Percentiles rank a stretch among this genome's conserved stretches.
Conservation (phyloP, 495 filamentous ascomycete species). For the Echria macrotheca region DNA sequence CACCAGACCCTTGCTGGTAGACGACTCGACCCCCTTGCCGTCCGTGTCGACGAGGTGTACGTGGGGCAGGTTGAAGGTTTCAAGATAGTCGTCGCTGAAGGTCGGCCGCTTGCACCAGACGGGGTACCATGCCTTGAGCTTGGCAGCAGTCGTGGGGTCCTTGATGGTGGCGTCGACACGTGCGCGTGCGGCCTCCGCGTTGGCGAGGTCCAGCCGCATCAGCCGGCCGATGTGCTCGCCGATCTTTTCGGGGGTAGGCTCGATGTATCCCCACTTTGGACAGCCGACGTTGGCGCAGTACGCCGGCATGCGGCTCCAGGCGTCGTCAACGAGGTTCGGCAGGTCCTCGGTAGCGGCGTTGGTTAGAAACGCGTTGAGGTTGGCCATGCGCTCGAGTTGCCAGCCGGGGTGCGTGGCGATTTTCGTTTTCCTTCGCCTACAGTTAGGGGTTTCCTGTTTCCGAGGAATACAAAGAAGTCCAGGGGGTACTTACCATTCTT, state of each 20-base stretch:
- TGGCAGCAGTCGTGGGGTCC: slow-evolving; percentile 35
- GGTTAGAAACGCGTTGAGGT: slow-evolving; percentile 29
- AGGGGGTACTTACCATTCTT: slow-evolving; percentile 35
- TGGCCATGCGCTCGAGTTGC: slow-evolving; percentile 37
- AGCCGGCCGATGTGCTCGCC: slow-evolving; percentile 28
- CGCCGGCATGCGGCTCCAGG: slow-evolving; percentile 30
- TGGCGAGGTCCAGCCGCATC: slow-evolving; percentile 21
- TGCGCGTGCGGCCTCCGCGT: slow-evolving; percentile 24
- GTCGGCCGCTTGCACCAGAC: slow-evolving; percentile 42
- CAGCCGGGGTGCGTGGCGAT: slow-evolving; percentile 38
- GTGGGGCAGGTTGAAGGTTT: slow-evolving; percentile 38
- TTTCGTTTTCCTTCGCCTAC: slow-evolving; percentile 22
- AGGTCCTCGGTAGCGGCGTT: slow-evolving; percentile 18
- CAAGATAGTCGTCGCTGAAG: slow-evolving; percentile 44
- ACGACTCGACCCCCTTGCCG: slow-evolving; percentile 42
- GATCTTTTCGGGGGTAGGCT: slow-evolving; percentile 32
- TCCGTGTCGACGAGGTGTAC: slow-evolving; percentile 50
- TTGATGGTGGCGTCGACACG: slow-evolving; percentile 40
- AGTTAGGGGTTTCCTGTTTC: too few relatives aligned
- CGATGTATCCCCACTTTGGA: slow-evolving; percentile 16
- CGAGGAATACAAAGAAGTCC: background rate
- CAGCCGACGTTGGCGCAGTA: slow-evolving; percentile 29
- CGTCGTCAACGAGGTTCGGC: slow-evolving; percentile 37
- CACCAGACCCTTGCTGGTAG: slow-evolving; percentile 35
- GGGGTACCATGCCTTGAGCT: slow-evolving; percentile 43